These are phyloP conservation scores for Colletotrichum magnum DNA, from an alignment of 2,329 filamentous ascomycete genomes.

Conservation along the genomic window DNA sequence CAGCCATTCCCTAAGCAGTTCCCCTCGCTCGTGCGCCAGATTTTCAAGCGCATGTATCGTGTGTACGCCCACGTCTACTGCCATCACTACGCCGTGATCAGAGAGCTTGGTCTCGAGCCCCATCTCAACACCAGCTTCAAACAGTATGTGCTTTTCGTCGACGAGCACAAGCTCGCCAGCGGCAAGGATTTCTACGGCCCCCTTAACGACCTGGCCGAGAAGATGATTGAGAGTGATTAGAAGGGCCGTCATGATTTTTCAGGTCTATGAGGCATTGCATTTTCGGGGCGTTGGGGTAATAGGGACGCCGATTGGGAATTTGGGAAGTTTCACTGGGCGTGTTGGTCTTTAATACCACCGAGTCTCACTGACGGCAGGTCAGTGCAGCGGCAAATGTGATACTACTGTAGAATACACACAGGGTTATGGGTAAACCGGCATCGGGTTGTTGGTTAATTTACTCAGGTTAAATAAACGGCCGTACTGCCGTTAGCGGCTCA, in stretches of 20 bases:
- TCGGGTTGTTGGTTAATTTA: constrained; percentile 21
- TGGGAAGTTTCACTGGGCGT: constrained; percentile 29
- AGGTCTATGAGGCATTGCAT: constrained; percentile 29
- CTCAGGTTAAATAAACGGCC: neutral
- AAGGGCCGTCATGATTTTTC: neutral
- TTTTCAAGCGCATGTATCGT: constrained; percentile 99
- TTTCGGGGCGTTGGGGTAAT: constrained; percentile 39
- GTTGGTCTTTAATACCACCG: constrained; percentile 24
- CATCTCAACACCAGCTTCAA: constrained; percentile 99
- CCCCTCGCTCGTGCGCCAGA: constrained; percentile 87
- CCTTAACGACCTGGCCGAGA: constrained; percentile 94
- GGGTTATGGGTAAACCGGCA: constrained; percentile 19
- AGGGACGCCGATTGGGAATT: constrained; percentile 28
- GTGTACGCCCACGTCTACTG: constrained; percentile 99
- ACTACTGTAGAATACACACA: constrained; percentile 39
- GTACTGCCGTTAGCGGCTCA: too few relatives aligned
- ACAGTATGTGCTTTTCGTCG: constrained; percentile 98
- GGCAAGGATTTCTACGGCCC: constrained; percentile 99
- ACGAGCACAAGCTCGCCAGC: constrained; percentile 92
- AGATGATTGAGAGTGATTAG: constrained; percentile 94
- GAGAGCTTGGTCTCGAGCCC: constrained; percentile 94
- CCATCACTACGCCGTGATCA: constrained; percentile 97
- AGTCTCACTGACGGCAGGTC: constrained; percentile 3
- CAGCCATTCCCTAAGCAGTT: constrained; percentile 97
- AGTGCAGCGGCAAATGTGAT: constrained; percentile 38